Base-by-base conservation (phyloP, 1,139 yeast genomes). In the Pichia sp. region DNA sequence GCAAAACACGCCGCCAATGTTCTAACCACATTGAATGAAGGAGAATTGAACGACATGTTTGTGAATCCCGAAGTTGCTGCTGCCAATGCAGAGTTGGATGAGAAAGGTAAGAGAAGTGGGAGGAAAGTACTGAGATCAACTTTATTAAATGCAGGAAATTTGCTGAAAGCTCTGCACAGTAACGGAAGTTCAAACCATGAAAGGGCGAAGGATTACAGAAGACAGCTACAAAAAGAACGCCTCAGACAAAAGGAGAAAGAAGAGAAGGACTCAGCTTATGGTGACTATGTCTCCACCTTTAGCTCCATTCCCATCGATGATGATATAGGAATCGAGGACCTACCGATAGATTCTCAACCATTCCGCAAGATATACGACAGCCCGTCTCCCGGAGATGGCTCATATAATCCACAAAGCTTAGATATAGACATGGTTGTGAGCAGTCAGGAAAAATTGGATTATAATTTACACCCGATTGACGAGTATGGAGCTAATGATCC, bases 361-460 rank as follows among this genome's bases (percentile, higher is more conserved):
- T 26, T 44, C 15, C 30, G 31, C 14, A 36, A 35, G 22, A 29
- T 35, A 6, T 6, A 9, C 12, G 27, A 24, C 4, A 7, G 15
- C 9, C 3, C 6, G 9, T 9, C 9, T 7, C 6, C 6, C 13
- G 13, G 13, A 6, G n/a, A 23, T 4, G 5, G n/a, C n/a, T n/a
- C n/a, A 34, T 20, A n/a, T n/a, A n/a, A n/a, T n/a, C n/a, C n/a
- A n/a, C n/a, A n/a, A n/a, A n/a, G n/a, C n/a, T n/a, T n/a, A n/a
- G n/a, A n/a, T n/a, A 40, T 48, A 16, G 56, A 52, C 13, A 50
- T 54, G 33, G 49, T 53, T 27, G 52, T 56, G 11, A 47, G 55
- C 34, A 44, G 47, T 22, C 42, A 46, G 20, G 59, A 56, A 7
- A 46, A 55, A 28, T 42, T 56, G 7, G 58, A 54, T 29, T 56